phyloP scores from a whole-genome alignment of 805 yeast genomes.

The Priceomyces haplophilus region DNA sequence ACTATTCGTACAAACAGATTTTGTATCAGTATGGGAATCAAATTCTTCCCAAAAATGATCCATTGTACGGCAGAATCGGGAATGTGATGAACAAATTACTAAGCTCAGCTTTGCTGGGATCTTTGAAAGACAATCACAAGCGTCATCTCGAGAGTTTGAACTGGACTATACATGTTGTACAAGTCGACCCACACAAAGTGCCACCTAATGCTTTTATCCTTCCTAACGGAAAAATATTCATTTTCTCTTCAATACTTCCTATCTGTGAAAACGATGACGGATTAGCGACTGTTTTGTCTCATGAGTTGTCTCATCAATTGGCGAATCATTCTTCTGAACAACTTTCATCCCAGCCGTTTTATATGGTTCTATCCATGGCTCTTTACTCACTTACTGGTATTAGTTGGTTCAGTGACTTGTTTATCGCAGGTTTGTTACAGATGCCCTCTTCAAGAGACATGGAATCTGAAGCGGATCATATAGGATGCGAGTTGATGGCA shows the following conservation, averaged over 20 bases:
- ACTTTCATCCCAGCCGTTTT: constrained; percentile 72
- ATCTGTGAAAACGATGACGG: constrained; percentile 84
- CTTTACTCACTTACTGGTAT: constrained; percentile 64
- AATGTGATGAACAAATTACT: constrained; percentile 64
- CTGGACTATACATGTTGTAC: constrained; percentile 76
- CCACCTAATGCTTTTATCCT: constrained; percentile 96
- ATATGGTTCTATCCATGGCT: constrained; percentile 49
- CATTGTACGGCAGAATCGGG: constrained; percentile 54
- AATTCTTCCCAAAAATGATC: constrained; percentile 62
- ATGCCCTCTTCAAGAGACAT: constrained; percentile 87
- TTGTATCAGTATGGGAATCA: constrained; percentile 49
- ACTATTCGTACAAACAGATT: constrained; percentile 59
- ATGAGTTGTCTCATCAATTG: constrained; percentile 90
- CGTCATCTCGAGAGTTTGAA: constrained; percentile 39
- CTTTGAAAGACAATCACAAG: constrained; percentile 30
- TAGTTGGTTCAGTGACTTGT: constrained; percentile 46
- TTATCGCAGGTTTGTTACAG: constrained; percentile 55
- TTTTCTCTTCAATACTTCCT: constrained; percentile 73
- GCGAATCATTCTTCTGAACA: constrained; percentile 90
- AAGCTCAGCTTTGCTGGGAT: constrained; percentile 47
- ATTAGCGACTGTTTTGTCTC: constrained; percentile 90
- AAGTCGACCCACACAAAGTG: constrained; percentile 58
- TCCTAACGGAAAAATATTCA: constrained; percentile 95
- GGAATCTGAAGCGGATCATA: constrained; percentile 96
- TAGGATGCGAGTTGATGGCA: constrained; percentile 90